Percentiles rank a stretch among this genome's conserved stretches.
These are phyloP conservation scores for Thermoascus crustaceus DNA, from an alignment of 2,329 filamentous ascomycete species.

Conservation along the genomic window DNA sequence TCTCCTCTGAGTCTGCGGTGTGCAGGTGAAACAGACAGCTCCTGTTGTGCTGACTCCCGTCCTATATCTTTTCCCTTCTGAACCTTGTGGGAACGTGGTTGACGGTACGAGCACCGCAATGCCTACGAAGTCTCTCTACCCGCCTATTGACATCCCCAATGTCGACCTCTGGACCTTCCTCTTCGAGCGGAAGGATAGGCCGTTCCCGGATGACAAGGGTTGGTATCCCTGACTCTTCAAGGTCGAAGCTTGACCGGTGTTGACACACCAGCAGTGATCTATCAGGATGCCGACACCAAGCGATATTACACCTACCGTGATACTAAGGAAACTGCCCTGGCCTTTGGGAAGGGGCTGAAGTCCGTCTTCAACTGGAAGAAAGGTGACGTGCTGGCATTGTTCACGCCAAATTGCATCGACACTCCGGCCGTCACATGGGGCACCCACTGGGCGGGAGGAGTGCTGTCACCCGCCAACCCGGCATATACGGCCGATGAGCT, in stretches of 20 bases:
- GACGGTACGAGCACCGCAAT: slow-evolving; percentile 38
- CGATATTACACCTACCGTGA: slow-evolving; percentile 63
- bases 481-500: slow-evolving; percentile 78
- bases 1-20: no score
- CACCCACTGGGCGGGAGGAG: slow-evolving; percentile 71
- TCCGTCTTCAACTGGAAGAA: slow-evolving; percentile 69
- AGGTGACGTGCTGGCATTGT: slow-evolving; percentile 74
- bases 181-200: slow-evolving; percentile 59
- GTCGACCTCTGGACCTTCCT: slow-evolving; percentile 71
- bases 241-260: neutral
- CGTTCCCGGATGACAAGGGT: slow-evolving; percentile 68
- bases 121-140: slow-evolving; percentile 62
- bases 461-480: slow-evolving; percentile 79
- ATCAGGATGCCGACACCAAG: slow-evolving; percentile 64
- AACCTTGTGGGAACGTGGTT: no score
- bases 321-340: slow-evolving; percentile 55
- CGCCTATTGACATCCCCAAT: slow-evolving; percentile 60
- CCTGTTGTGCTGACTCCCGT: neutral
- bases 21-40: no score
- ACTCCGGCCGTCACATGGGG: slow-evolving; percentile 71
- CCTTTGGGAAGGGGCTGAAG: slow-evolving; percentile 75
- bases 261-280: slow-evolving; percentile 54
- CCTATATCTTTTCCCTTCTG: neutral
- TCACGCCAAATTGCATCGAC: slow-evolving; percentile 80
- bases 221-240: slow-evolving; percentile 13